Conservation (phyloP, 805 yeast species). For the Candida boidinii region DNA sequence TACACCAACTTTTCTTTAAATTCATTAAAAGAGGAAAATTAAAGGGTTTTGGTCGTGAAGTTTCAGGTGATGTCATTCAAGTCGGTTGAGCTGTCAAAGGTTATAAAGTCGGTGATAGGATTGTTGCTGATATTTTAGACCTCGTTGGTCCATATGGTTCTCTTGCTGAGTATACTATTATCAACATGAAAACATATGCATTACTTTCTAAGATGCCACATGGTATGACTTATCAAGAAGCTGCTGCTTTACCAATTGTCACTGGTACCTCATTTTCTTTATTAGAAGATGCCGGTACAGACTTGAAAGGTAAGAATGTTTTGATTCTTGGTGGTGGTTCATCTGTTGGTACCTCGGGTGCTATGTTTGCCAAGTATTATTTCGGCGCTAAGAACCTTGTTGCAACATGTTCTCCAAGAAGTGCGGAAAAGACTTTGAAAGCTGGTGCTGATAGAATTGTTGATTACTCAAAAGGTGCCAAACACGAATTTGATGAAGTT, state of each 20-base stretch:
- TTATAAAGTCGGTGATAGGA: slow-evolving; percentile 13
- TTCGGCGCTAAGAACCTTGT: slow-evolving; percentile 42
- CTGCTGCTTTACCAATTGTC: slow-evolving; percentile 60
- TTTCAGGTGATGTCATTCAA: slow-evolving; percentile 14
- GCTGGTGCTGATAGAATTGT: slow-evolving; percentile 53
- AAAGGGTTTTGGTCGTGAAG: slow-evolving; percentile 16
- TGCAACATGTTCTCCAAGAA: slow-evolving; percentile 35
- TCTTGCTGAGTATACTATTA: slow-evolving; percentile 34
- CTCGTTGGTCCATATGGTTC: slow-evolving; percentile 26
- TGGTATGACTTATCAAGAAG: slow-evolving; percentile 39
- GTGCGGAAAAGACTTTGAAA: no score
- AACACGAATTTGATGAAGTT: slow-evolving; percentile 27
- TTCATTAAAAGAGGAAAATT: slow-evolving; percentile 4
- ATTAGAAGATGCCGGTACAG: slow-evolving; percentile 24
- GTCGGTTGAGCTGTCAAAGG: no score
- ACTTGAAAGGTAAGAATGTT: slow-evolving; percentile 35
- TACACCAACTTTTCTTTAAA: slow-evolving; percentile 6
- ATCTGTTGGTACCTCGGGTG: slow-evolving; percentile 48
- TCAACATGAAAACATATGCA: slow-evolving; percentile 24
- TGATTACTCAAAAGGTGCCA: slow-evolving; percentile 43
- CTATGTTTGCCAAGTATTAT: slow-evolving; percentile 47
- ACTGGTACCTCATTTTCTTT: slow-evolving; percentile 52
- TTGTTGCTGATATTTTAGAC: slow-evolving; percentile 2
- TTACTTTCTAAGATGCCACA: slow-evolving; percentile 38
- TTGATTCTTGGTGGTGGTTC: slow-evolving; percentile 72